Conservation (phyloP, 2,329 filamentous ascomycete genomes). For the Nothophaeocryptopus gaeumannii region DNA sequence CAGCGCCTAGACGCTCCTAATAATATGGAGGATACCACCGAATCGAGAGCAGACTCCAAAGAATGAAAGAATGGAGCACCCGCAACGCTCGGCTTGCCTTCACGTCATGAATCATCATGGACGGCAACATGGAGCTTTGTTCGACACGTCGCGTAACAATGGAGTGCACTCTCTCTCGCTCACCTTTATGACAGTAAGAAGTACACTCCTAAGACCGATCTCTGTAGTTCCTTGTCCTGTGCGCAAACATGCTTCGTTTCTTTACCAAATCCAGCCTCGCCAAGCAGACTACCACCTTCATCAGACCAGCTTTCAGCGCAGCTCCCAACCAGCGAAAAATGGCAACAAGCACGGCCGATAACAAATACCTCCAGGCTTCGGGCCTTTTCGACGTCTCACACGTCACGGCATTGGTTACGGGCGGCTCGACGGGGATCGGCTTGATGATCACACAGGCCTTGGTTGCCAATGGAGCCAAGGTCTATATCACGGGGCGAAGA, state of each 20-base stretch:
- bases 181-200: no score
- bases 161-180: no score
- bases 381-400: constrained; percentile 48
- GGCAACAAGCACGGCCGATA: constrained; percentile 34
- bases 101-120: no score
- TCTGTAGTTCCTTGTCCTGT: no score
- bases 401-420: constrained; percentile 46
- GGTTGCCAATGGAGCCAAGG: constrained; percentile 40
- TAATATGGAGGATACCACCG: no score
- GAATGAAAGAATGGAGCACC: no score
- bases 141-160: no score
- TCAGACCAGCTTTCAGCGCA: neutral
- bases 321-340: neutral
- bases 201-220: no score
- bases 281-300: neutral
- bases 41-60: no score
- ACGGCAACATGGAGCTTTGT: no score
- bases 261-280: neutral
- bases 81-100: no score
- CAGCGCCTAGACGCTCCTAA: no score
- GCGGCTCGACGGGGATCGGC: constrained; percentile 44
- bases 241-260: constrained; percentile 25
- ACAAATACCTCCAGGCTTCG: constrained; percentile 41
- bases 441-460: constrained; percentile 39
- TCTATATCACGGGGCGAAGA: constrained; percentile 48